Evolutionary conservation across 331 rosid species (phyloP), one percentile per base, ranked within the genome.

Genomic region (Phaseolus coccineus): DNA sequence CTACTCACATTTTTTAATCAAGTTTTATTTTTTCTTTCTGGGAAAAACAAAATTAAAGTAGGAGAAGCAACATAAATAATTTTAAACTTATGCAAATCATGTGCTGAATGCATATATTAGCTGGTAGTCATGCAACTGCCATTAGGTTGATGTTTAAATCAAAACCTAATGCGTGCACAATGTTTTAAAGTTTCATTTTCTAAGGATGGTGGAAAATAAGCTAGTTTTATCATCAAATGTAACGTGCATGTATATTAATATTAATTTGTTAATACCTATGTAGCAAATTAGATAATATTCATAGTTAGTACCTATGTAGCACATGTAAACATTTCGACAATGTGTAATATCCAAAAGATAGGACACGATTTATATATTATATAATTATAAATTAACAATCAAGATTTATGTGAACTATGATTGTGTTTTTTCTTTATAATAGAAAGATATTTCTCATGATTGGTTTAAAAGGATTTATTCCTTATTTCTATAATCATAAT

Each of bases 61-160:
- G 22, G 48, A 67, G 25, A 30, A 59, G 65, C 69, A 50, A 35
- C n/a, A 78, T 27, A 37, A 5, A 48, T 37, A 71, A 62, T 67
- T 61, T 6, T 56, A 53, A 69, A 40, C 62, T 30, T n/a, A 8
- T 31, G 25, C 37, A 39, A 51, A 61, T 58, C 16, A 16, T 48
- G 30, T 35, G 2, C 69, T 15, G 24, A 62, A 40, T 48, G 59
- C 35, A 9, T 27, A 35, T 76, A 63, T 39, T 59, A 81, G 55
- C 55, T 66, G 57, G 37, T 67, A 57, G 19, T 77, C 68, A n/a
- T 39, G 61, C 65, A 77, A 52, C 52, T 74, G 61, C 50, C 81
- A 46, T 53, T 37, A 42, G 78, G 81, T 68, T 55, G 81, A 74
- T 35, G 25, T 35, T 72, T 69, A 52, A 73, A 74, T 61, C 16